Evolutionary conservation across 176 grass and related monocot species (phyloP).

Genomic region (Raddia guianensis): DNA sequence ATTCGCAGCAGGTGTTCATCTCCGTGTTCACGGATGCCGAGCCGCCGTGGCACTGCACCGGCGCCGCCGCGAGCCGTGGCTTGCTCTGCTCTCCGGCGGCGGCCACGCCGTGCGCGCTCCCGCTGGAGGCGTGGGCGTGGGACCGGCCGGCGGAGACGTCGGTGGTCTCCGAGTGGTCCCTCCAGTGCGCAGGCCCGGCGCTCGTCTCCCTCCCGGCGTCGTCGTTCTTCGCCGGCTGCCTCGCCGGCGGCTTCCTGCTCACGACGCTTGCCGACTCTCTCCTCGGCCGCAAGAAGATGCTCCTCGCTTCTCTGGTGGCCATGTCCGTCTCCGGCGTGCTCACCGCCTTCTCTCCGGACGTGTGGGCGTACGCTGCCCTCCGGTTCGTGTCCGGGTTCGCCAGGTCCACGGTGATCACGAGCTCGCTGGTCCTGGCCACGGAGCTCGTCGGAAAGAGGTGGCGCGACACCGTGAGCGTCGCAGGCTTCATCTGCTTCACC

Average conservation of each 20-base stretch:
- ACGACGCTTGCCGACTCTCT: constrained; percentile 78
- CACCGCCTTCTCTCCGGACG: constrained; percentile 65
- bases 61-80: not conserved
- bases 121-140: constrained; percentile 66
- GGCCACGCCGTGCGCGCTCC: constrained; percentile 56
- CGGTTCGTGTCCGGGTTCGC: constrained; percentile 72
- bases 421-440: constrained; percentile 74
- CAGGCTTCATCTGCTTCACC: constrained; percentile 73
- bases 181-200: constrained; percentile 68
- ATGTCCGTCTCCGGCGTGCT: constrained; percentile 71
- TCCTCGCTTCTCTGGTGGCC: constrained; percentile 49
- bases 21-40: constrained; percentile 87
- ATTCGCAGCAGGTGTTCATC: constrained; percentile 95
- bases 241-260: constrained; percentile 73
- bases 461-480: constrained; percentile 71
- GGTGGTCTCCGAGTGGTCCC: constrained; percentile 77
- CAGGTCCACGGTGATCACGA: constrained; percentile 63
- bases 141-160: constrained; percentile 46
- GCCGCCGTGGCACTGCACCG: constrained; percentile 74
- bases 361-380: constrained; percentile 75
- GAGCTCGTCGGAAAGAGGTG: constrained; percentile 82
- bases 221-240: constrained; percentile 79
- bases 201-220: constrained; percentile 77
- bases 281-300: constrained; percentile 81
- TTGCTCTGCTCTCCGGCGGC: constrained; percentile 39